These are phyloP conservation scores for Verticillium isaacii DNA, from an alignment of 2,329 filamentous ascomycete species.

Conservation along the genomic window DNA sequence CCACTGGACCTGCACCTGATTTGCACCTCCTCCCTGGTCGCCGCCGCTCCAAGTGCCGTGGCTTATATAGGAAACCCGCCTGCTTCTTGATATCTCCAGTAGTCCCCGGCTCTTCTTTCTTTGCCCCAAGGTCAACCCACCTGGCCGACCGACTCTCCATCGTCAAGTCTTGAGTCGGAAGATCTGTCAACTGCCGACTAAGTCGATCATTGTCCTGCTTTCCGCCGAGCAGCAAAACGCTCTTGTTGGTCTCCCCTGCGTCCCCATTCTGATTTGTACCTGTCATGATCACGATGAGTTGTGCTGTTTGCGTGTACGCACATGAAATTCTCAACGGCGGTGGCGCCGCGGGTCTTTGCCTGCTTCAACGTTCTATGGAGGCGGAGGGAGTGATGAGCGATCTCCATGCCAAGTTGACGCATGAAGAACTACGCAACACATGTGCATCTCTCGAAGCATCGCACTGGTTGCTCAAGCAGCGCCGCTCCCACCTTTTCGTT, in stretches of 20 bases:
- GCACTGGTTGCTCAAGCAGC: too few relatives aligned
- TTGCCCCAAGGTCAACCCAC: background rate
- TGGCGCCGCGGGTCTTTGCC: background rate
- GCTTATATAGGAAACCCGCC: constrained; percentile 1
- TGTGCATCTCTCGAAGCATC: too few relatives aligned
- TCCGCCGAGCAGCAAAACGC: constrained; percentile 1
- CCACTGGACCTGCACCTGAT: background rate
- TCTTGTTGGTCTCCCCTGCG: constrained; percentile 7
- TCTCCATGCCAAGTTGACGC: too few relatives aligned
- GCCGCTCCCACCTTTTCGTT: too few relatives aligned
- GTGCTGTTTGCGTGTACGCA: background rate
- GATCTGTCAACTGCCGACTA: background rate
- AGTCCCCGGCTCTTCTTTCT: background rate
- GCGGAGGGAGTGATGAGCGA: too few relatives aligned
- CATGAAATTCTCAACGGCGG: background rate
- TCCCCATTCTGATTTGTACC: background rate
- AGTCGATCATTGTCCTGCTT: background rate
- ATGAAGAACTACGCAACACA: too few relatives aligned
- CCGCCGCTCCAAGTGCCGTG: background rate
- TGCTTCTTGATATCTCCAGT: background rate
- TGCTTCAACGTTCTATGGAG: too few relatives aligned
- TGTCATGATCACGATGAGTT: background rate
- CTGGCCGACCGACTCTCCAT: constrained; percentile 5
- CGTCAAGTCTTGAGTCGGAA: constrained; percentile 5
- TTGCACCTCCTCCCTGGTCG: background rate